Base-by-base conservation (phyloP, 2,329 filamentous ascomycete genomes). In the Ophiocordyceps sinensis region DNA sequence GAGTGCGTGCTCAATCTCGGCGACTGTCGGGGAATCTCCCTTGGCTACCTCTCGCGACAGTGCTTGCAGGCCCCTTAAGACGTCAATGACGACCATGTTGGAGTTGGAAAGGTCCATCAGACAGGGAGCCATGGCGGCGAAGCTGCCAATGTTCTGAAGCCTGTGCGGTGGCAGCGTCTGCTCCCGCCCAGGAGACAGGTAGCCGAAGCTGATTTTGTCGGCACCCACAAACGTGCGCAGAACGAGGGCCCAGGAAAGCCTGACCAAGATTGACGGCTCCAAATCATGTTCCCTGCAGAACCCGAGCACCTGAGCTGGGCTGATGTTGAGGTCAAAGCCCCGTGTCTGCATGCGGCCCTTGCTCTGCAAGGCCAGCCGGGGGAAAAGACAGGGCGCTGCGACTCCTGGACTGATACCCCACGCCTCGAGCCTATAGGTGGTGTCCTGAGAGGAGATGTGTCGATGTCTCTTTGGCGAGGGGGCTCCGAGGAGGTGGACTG, bases 1-100 rank as follows among this genome's bases (percentile, higher is more conserved):
- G 17, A 73, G 54, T 1, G 59, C 61, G 43, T 74, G 66, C 39
- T 70, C 62, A 1, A 73, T 60, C 37, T 67, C 64, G 7, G 62
- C 54, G 41, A 70, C 52, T 1, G 66, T 63, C 8, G 70, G 60
- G 36, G 66, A 54, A 44, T 72, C 68, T 28, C 70, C 64, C 12
- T 51, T 50, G 0, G 32, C 41, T 1, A 49, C 45, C 8, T 45
- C 49, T 6, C 43, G 28, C 11, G 48, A 47, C 3, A 47, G 42
- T 10, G 62, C 57, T 7, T 63, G 57, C 1, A 59, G 48, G n/a
- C 45, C 46, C 5, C 49, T 44, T 3, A 69, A 50, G 4, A 54
- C 53, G 1, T 58, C 47, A 2, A 43, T 48, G n/a, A 69, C 37
- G 0, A 26, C 23, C 23, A 58, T 53, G 6, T 51, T 55, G 34